phyloP scores from a whole-genome alignment of 2,329 filamentous ascomycete species.

The Zalaria sp. region DNA sequence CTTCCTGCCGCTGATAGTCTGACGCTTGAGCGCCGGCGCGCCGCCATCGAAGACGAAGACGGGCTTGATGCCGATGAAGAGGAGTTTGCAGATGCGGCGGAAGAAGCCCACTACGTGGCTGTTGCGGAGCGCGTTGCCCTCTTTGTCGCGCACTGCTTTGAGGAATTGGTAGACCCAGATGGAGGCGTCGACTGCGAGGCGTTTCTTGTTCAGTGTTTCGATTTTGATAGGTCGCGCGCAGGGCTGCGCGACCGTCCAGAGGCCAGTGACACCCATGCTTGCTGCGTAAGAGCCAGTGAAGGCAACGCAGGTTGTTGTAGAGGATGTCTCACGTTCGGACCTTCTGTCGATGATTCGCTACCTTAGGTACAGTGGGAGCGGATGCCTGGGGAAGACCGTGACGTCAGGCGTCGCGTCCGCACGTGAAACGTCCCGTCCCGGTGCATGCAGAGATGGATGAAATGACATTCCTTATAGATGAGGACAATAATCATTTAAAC shows the following conservation, averaged over 20 bases:
- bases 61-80: slow-evolving; percentile 91
- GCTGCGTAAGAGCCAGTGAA: background rate
- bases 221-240: slow-evolving; percentile 93
- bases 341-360: too few species aligned
- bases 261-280: slow-evolving; percentile 87
- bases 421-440: too few species aligned
- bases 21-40: slow-evolving; percentile 76
- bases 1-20: slow-evolving; percentile 72
- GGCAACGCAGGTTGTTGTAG: background rate
- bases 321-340: background rate
- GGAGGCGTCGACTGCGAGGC: slow-evolving; percentile 90
- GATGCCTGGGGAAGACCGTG: too few species aligned
- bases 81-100: slow-evolving; percentile 89
- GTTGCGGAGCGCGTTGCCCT: slow-evolving; percentile 91
- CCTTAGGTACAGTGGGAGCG: background rate
- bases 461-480: too few species aligned
- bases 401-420: too few species aligned
- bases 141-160: slow-evolving; percentile 96
- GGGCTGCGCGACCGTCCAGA: slow-evolving; percentile 92
- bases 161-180: slow-evolving; percentile 99
- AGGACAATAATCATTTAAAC: too few species aligned
- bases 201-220: slow-evolving; percentile 89
- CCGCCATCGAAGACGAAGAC: slow-evolving; percentile 98
- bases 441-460: too few species aligned
- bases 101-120: slow-evolving; percentile 97